These are phyloP conservation scores for Oryza meyeriana DNA, from an alignment of 176 grass and related monocot species.

Conservation along the genomic window DNA sequence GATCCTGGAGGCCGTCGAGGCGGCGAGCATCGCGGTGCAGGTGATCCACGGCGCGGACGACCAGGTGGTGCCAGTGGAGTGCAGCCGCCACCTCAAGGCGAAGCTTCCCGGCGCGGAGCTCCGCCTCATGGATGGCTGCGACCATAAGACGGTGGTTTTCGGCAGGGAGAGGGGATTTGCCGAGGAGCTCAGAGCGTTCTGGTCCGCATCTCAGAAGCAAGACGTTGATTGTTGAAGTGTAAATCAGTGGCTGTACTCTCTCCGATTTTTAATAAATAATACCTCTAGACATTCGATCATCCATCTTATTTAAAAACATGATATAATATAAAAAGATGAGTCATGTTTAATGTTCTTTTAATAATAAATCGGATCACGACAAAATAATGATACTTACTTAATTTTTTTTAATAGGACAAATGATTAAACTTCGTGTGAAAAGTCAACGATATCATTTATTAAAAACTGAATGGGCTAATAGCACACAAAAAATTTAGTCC, in stretches of 20 bases:
- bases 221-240: background rate
- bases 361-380: too few species aligned
- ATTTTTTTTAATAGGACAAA: too few species aligned
- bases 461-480: too few species aligned
- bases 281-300: too few species aligned
- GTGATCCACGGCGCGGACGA: slow-evolving; percentile 63
- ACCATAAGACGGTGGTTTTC: slow-evolving; percentile 56
- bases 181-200: slow-evolving; percentile 45
- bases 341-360: too few species aligned
- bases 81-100: slow-evolving; percentile 47
- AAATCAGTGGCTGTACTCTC: background rate
- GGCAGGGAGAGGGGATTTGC: slow-evolving; percentile 51
- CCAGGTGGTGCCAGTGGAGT: slow-evolving; percentile 62
- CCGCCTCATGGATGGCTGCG: slow-evolving; percentile 26
- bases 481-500: background rate
- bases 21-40: slow-evolving; percentile 52
- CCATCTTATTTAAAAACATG: too few species aligned
- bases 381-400: too few species aligned
- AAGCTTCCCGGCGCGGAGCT: slow-evolving; percentile 53
- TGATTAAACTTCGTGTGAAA: too few species aligned
- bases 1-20: slow-evolving; percentile 50
- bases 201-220: slow-evolving; percentile 25
- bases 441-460: too few species aligned
- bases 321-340: too few species aligned
- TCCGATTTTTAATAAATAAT: too few species aligned